Evolutionary conservation across 768 basidiomycete genomes (phyloP).

Genomic region (Termitomyces sp.): DNA sequence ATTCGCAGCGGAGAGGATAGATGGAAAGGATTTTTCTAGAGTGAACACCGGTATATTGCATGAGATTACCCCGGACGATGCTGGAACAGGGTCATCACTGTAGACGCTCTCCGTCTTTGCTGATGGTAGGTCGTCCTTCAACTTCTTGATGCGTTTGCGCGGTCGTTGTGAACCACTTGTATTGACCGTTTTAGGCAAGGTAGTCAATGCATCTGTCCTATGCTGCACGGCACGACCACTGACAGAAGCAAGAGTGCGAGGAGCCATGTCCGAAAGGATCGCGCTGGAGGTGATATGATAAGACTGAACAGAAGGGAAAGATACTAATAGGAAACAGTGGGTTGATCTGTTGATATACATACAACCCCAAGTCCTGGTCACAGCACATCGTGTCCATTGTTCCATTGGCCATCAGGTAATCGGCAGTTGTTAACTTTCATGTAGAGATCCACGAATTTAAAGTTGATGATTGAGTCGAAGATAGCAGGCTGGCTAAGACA

Average conservation of each 20-base stretch:
- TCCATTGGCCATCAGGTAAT: background rate
- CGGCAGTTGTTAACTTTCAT: background rate
- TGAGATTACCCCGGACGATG: slow-evolving; percentile 16
- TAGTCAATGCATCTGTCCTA: background rate
- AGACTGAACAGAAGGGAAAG: too few species aligned
- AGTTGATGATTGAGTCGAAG: background rate
- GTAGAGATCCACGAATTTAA: background rate
- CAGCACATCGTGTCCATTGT: background rate
- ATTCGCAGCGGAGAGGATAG: slow-evolving; percentile 26
- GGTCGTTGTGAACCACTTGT: background rate
- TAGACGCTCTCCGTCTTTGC: slow-evolving; percentile 20
- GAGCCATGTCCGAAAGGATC: background rate
- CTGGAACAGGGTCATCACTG: slow-evolving; percentile 22
- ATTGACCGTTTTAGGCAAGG: background rate
- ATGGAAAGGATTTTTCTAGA: slow-evolving; percentile 32
- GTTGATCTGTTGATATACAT: background rate
- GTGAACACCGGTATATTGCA: slow-evolving; percentile 19
- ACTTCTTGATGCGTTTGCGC: slow-evolving; percentile 8
- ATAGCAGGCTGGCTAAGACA: background rate
- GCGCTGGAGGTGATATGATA: background rate
- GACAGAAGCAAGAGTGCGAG: slow-evolving; percentile 8
- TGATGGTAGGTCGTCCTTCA: slow-evolving; percentile 4
- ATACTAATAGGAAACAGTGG: background rate
- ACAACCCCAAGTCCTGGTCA: background rate
- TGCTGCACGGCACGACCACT: slow-evolving; percentile 2